Evolutionary conservation across 768 basidiomycete genomes (phyloP).

Genomic region (Chalciporus piperatus): DNA sequence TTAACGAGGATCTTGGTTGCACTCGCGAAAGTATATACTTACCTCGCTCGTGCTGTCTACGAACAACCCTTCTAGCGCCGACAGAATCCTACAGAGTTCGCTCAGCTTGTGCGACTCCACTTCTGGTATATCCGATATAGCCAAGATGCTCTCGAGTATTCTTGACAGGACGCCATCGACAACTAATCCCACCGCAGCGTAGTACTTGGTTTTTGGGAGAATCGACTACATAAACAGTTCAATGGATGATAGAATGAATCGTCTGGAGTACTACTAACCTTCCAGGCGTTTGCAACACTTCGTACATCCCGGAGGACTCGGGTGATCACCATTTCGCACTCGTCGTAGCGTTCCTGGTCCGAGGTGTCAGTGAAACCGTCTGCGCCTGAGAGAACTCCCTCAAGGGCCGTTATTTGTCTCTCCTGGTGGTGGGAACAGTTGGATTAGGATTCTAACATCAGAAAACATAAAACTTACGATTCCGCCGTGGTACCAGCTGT

Average conservation of each 20-base stretch:
- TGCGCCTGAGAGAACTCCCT: conserved; percentile 49
- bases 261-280: conserved; percentile 47
- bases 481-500: conserved; percentile 68
- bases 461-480: conserved; percentile 47
- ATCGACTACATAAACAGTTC: conserved; percentile 45
- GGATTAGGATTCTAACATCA: not conserved
- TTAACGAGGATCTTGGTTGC: not conserved
- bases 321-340: conserved; percentile 68
- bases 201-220: conserved; percentile 69
- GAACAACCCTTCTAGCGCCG: conserved; percentile 79
- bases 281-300: conserved; percentile 60
- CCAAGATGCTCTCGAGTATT: conserved; percentile 70
- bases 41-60: conserved; percentile 63
- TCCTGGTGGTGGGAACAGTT: conserved; percentile 16
- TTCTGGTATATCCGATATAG: conserved; percentile 83
- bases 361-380: conserved; percentile 67
- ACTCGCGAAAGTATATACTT: conserved; percentile 12
- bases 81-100: conserved; percentile 77
- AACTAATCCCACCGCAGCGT: conserved; percentile 66
- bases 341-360: conserved; percentile 72
- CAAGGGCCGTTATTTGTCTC: conserved; percentile 21
- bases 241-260: not conserved
- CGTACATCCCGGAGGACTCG: conserved; percentile 63
- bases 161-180: conserved; percentile 65
- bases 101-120: conserved; percentile 80